Evolutionary conservation across 768 basidiomycete species (phyloP).

Genomic region (Lenzites betulinus): DNA sequence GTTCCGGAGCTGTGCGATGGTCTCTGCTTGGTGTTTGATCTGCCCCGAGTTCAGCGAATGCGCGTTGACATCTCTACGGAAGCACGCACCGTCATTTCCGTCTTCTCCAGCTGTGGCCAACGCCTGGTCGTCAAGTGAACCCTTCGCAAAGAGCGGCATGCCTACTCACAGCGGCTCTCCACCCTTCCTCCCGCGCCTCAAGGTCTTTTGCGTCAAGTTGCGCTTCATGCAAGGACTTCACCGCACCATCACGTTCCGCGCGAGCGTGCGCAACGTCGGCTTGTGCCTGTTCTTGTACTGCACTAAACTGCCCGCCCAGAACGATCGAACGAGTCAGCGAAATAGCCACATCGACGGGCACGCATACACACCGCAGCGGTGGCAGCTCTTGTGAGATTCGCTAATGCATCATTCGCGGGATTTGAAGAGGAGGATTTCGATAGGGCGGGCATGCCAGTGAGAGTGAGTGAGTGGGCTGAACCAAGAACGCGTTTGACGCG

Average conservation of each 20-base stretch:
- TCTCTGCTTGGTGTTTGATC: constrained; percentile 62
- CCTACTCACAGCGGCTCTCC: constrained; percentile 51
- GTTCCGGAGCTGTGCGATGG: constrained; percentile 60
- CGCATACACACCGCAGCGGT: constrained; percentile 38
- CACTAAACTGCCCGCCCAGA: constrained; percentile 44
- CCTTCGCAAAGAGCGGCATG: neutral
- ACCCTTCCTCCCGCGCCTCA: constrained; percentile 44
- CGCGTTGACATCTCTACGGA: too few relatives aligned
- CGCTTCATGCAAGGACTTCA: constrained; percentile 46
- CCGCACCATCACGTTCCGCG: constrained; percentile 50
- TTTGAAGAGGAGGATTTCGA: constrained; percentile 33
- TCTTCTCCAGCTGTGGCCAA: constrained; percentile 49
- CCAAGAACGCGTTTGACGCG: constrained; percentile 16
- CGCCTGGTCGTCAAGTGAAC: constrained; percentile 15
- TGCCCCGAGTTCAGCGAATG: constrained; percentile 25
- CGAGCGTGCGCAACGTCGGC: constrained; percentile 54
- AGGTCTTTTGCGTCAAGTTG: constrained; percentile 50
- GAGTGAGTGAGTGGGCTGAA: neutral
- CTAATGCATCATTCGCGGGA: constrained; percentile 45
- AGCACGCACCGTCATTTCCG: constrained; percentile 53
- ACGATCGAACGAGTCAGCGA: neutral
- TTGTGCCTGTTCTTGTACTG: constrained; percentile 57
- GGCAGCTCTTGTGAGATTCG: constrained; percentile 42
- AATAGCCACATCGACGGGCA: neutral
- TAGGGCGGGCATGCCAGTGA: constrained; percentile 9